Evolutionary conservation across 768 basidiomycete genomes (phyloP).

Genomic region (Termitomyces heimii): DNA sequence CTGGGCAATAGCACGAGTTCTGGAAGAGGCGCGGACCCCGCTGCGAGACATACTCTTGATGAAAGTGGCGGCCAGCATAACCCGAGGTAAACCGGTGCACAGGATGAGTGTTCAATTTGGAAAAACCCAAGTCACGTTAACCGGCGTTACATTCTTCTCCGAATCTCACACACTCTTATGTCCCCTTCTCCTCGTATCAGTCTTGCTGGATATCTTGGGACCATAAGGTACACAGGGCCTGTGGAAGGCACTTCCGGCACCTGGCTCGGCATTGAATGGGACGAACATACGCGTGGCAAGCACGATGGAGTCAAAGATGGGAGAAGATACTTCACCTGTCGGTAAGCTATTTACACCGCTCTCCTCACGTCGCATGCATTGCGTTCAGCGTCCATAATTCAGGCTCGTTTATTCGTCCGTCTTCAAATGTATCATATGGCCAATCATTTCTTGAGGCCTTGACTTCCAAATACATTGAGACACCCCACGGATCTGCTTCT

Average conservation of each 20-base stretch:
- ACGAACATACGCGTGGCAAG: conserved; percentile 77
- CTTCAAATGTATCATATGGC: conserved; percentile 54
- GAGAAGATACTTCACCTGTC: conserved; percentile 71
- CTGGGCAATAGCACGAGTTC: conserved; percentile 38
- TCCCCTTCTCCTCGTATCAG: conserved; percentile 42
- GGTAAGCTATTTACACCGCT: conserved; percentile 38
- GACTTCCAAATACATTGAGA: conserved; percentile 71
- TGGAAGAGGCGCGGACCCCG: conserved; percentile 28
- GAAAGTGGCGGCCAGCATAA: conserved; percentile 17
- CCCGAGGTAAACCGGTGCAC: conserved; percentile 3
- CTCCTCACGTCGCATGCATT: conserved; percentile 8
- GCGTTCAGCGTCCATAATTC: conserved; percentile 46
- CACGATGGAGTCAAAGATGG: conserved; percentile 82
- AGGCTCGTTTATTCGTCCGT: conserved; percentile 79
- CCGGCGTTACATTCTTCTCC: conserved; percentile 25
- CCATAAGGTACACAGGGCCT: conserved; percentile 61
- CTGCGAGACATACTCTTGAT: conserved; percentile 37
- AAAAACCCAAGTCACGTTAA: conserved; percentile 10
- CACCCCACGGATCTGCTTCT: conserved; percentile 40
- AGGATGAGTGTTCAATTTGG: not conserved
- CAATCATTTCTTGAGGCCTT: conserved; percentile 72
- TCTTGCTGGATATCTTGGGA: conserved; percentile 52
- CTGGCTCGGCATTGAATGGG: conserved; percentile 99
- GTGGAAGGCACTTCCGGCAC: conserved; percentile 57
- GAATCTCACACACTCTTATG: conserved; percentile 1